These are phyloP conservation scores for Novymonas esmeraldas DNA, from an alignment of 208 protist species.

Conservation along the genomic window DNA sequence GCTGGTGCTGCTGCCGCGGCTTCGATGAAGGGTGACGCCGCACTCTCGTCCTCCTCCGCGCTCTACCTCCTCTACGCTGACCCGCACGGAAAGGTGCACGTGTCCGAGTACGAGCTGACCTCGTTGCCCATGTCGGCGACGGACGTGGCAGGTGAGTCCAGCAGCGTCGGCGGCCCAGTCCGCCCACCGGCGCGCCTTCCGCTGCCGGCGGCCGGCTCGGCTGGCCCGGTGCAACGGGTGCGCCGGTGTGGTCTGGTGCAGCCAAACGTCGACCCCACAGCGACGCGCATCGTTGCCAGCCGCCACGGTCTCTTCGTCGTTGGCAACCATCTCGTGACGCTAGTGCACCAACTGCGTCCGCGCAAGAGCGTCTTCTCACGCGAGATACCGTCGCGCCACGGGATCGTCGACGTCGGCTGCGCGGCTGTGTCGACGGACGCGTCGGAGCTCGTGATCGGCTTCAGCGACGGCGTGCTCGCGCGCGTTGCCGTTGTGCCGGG, in stretches of 20 bases:
- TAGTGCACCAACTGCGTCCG: constrained; percentile 28
- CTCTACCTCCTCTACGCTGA: constrained; percentile 78
- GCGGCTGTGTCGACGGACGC: constrained; percentile 18
- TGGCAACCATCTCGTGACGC: constrained; percentile 65
- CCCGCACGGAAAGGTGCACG: constrained; percentile 56
- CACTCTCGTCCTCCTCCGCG: background rate
- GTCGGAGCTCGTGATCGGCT: constrained; percentile 30
- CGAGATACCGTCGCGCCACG: constrained; percentile 22
- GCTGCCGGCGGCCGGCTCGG: background rate
- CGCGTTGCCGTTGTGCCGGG: constrained; percentile 16
- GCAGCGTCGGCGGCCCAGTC: background rate
- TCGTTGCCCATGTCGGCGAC: background rate
- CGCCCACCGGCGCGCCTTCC: background rate
- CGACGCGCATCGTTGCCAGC: constrained; percentile 41
- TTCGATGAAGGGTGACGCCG: background rate
- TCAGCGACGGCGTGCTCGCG: constrained; percentile 35
- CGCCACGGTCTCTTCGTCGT: constrained; percentile 64
- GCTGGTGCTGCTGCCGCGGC: background rate
- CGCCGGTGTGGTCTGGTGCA: constrained; percentile 36
- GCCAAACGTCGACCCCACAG: constrained; percentile 67
- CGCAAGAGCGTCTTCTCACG: constrained; percentile 31
- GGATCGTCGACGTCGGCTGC: constrained; percentile 22
- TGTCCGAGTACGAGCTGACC: constrained; percentile 56
- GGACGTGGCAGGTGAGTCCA: background rate
- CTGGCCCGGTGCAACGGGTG: background rate